Evolutionary conservation across 2,329 filamentous ascomycete species (phyloP).

Genomic region (Colletotrichum melonis): DNA sequence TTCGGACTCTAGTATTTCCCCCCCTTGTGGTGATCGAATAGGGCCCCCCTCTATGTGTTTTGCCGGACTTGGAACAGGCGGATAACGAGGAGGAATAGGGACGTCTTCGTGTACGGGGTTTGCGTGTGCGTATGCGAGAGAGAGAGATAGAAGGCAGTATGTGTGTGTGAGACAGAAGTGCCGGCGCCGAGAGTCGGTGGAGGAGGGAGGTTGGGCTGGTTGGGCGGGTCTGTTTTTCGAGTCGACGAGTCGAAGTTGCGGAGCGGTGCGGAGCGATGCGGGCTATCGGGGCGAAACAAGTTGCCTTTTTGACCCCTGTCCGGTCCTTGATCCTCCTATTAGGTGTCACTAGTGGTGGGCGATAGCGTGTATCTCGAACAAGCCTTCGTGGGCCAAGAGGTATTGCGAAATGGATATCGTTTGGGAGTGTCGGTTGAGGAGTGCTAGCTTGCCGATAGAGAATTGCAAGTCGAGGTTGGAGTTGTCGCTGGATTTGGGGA

Average conservation of each 20-base stretch:
- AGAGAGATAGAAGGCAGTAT: not conserved
- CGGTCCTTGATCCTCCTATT: not conserved
- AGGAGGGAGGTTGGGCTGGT: slow-evolving; percentile 34
- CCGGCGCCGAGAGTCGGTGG: slow-evolving; percentile 35
- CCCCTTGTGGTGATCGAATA: slow-evolving; percentile 1
- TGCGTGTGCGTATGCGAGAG: not conserved
- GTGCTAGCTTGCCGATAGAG: not conserved
- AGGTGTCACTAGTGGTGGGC: not conserved
- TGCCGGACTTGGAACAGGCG: not conserved
- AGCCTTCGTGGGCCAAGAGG: not conserved
- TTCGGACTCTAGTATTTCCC: not conserved
- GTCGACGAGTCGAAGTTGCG: slow-evolving; percentile 32
- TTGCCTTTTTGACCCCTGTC: slow-evolving; percentile 12
- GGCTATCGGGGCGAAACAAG: slow-evolving; percentile 35
- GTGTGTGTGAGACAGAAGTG: slow-evolving; percentile 28
- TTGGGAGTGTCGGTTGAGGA: not conserved
- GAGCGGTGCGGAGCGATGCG: slow-evolving; percentile 35
- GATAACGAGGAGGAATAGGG: not conserved
- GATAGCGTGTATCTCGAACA: not conserved
- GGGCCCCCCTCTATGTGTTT: not conserved
- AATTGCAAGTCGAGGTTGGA: slow-evolving; percentile 1
- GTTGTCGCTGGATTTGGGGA: slow-evolving; percentile 12
- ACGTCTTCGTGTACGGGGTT: not conserved
- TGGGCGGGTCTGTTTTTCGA: slow-evolving; percentile 32
- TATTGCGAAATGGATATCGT: not conserved